These are phyloP conservation scores for Alnus glutinosa DNA, from an alignment of 306 rosid genomes.

Conservation along the genomic window DNA sequence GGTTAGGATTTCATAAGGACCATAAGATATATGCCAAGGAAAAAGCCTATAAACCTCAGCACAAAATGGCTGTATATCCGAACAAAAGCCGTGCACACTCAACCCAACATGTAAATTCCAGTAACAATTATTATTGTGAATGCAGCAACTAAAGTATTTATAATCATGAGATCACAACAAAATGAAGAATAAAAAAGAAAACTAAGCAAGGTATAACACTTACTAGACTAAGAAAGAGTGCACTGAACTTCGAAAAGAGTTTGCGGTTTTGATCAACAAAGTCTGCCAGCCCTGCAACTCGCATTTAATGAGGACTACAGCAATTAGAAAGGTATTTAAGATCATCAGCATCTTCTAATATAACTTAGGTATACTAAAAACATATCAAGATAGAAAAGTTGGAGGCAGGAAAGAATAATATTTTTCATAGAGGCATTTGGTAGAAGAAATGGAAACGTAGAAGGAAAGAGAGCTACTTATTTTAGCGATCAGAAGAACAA, in stretches of 20 bases:
- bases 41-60: slow-evolving; percentile 10
- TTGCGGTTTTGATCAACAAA: slow-evolving; percentile 75
- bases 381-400: neutral
- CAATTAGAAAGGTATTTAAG: neutral
- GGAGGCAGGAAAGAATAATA: neutral
- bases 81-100: neutral
- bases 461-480: neutral
- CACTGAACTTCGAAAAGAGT: slow-evolving; percentile 63
- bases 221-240: slow-evolving; percentile 78
- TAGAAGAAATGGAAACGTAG: neutral
- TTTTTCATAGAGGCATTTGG: neutral
- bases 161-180: neutral
- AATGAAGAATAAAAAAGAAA: slow-evolving; percentile 11
- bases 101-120: neutral
- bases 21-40: neutral
- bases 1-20: neutral
- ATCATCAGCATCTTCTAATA: neutral
- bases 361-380: neutral
- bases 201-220: slow-evolving; percentile 31
- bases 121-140: neutral
- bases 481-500: neutral
- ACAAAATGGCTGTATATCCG: neutral
- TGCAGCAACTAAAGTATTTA: neutral
- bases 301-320: slow-evolving; percentile 23
- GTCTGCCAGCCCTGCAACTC: slow-evolving; percentile 62